Evolutionary conservation across 805 yeast genomes (phyloP), one percentile per base, ranked within the genome.

Genomic region (Pichia membranifaciens): DNA sequence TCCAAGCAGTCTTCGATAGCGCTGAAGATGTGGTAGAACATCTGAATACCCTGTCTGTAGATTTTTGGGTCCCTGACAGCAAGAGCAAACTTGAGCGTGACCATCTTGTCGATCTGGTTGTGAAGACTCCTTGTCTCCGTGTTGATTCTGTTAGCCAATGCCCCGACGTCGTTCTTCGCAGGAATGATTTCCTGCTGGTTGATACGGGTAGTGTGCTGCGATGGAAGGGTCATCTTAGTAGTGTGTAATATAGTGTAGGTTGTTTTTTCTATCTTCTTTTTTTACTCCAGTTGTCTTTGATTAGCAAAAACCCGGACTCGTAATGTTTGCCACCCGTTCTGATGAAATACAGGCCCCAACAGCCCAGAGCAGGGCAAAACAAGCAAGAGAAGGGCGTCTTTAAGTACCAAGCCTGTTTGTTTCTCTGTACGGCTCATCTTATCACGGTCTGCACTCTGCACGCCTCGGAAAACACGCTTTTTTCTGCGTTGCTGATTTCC

Each of bases 101-200:
- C 79, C 58, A 78, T 66, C 52, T 82, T 82, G 62, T 86, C 79
- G 46, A 87, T 80, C 53, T 75, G 75, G 61, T 82, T 79, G 68
- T 87, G 96, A 25, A 73, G 71, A 16, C 70, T 65, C 51, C 81
- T 72, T 2, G 95, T 87, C 58, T 79, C 82, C 41, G 63, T 60
- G 63, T 87, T 87, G 59, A 87, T 87, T 61, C 96, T 71, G 72
- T 87, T 87, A 41, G 82, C 95, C 44, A 87, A 70, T 6, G 95
- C 95, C 22, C 90, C 95, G 16, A 81, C 68, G 60, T 87, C 95
- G n/a, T 77, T 75, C 47, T 83, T 82, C n/a, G 79, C 72, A 2
- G 96, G 96, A 29, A 87, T 74, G 31, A 82, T 76, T 59, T 81
- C 86, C n/a, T 62, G 56, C 48, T 70, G 66, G 22, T 50, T 52